Conservation (phyloP, 2,329 filamentous ascomycete genomes). For the Cercospora nicotianae region DNA sequence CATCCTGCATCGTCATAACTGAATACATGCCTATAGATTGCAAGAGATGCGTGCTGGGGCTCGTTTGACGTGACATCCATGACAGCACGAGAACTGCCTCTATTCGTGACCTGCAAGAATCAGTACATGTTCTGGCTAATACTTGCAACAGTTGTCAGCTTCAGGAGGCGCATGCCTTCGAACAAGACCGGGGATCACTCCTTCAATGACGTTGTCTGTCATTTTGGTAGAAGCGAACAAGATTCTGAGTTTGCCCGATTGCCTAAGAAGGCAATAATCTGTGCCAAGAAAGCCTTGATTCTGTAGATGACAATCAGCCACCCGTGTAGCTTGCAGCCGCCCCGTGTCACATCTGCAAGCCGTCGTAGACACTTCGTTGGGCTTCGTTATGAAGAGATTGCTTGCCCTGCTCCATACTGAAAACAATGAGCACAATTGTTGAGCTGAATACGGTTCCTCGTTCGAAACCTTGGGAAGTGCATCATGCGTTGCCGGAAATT, state of each 20-base stretch:
- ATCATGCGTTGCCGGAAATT: background rate
- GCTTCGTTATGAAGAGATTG: background rate
- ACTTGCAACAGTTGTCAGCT: background rate
- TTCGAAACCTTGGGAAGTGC: background rate
- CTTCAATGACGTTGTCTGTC: background rate
- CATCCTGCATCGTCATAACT: background rate
- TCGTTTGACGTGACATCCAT: background rate
- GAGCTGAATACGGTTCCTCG: background rate
- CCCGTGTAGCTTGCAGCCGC: background rate
- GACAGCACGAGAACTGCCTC: background rate
- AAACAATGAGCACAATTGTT: background rate
- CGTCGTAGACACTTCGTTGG: too few relatives aligned
- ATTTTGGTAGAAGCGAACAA: background rate
- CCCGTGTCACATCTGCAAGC: background rate
- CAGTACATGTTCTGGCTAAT: background rate
- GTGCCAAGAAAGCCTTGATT: background rate
- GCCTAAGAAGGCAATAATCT: background rate
- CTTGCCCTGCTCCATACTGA: background rate
- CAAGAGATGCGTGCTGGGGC: background rate
- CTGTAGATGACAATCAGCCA: background rate
- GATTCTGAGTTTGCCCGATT: background rate
- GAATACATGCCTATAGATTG: background rate
- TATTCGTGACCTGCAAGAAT: background rate
- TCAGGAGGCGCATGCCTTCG: background rate
- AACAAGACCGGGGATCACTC: background rate